Evolutionary conservation across 768 basidiomycete species (phyloP), one percentile per base, ranked within the genome.

Genomic region (Mycena polygramma): DNA sequence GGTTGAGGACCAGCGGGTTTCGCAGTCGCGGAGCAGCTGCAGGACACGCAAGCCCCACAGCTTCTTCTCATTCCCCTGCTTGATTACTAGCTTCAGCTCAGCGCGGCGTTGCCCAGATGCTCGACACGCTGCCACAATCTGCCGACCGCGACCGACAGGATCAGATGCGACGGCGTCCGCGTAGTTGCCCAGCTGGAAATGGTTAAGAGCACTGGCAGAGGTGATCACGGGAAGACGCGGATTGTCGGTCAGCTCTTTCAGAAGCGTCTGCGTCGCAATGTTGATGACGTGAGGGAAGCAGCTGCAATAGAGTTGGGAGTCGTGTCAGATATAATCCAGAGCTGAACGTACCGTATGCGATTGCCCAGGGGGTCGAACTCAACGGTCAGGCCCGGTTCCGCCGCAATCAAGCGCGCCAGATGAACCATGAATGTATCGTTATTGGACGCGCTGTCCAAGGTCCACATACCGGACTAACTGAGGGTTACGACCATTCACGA

Each of bases 381-480:
- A 1, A 77, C 71, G 0, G 39, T 48, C 13, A 20, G 0, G 1
- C 14, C 19, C 4, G 4, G 1, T 0, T 49, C 60, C 4, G 1
- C 24, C 17, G 39, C 53, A 41, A 77, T 59, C 30, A 30, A 30
- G n/a, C 55, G 7, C 36, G 61, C 75, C 5, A 81, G 61, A 39
- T 63, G 71, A 45, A 72, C 74, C 78, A 83, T 79, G 52, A 78
- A 73, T 4, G 82, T 81, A 39, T 79, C 73, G 63, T 78, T 79
- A 52, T 81, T 83, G 13, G 78, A 79, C 3, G 82, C 82, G 72
- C 83, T 83, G 63, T 83, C 81, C 7, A 82, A 69, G 2, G 81
- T 83, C 39, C 81, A 74, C 52, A 64, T 59, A 0, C 79, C 77
- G 54, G 80, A 64, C 77, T 77, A 30, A 30, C 30, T 6, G n/a